Conservation (phyloP, 345 rosid species). For the Syzygium jambos region DNA sequence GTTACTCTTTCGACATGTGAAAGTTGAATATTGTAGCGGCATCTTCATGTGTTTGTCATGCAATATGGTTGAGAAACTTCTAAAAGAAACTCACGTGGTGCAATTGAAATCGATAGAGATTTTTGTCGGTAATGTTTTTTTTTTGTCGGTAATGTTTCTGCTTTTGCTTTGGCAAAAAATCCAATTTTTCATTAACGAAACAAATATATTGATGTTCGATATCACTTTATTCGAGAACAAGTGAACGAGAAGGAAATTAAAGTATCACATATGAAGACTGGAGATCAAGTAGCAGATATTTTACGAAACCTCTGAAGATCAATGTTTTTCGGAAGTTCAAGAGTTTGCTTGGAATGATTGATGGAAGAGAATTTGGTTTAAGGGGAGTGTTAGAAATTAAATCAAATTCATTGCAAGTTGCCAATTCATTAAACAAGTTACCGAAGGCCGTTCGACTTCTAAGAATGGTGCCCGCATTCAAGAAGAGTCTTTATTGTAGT, state of each 20-base stretch:
- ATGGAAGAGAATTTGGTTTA: not conserved
- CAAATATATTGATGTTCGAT: not conserved
- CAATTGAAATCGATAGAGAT: too few species aligned
- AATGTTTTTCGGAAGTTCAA: not conserved
- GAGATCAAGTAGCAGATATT: not conserved
- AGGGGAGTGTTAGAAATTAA: not conserved
- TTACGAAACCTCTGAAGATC: too few species aligned
- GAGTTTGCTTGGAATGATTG: not conserved
- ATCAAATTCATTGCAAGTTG: too few species aligned
- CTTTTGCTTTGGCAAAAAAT: not conserved
- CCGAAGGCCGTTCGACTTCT: too few species aligned
- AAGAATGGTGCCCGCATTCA: too few species aligned
- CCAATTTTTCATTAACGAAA: too few species aligned
- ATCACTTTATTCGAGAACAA: not conserved
- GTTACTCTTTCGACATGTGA: not conserved
- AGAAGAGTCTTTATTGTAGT: too few species aligned
- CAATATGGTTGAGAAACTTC: not conserved
- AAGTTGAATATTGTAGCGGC: too few species aligned
- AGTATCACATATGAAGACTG: not conserved
- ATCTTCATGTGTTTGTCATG: not conserved
- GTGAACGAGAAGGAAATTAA: not conserved
- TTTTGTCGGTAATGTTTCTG: not conserved
- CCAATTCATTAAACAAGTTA: too few species aligned
- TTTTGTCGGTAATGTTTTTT: not conserved
- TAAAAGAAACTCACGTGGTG: not conserved